Evolutionary conservation across 2,329 filamentous ascomycete species (phyloP).

Genomic region (Fusarium nurragi): DNA sequence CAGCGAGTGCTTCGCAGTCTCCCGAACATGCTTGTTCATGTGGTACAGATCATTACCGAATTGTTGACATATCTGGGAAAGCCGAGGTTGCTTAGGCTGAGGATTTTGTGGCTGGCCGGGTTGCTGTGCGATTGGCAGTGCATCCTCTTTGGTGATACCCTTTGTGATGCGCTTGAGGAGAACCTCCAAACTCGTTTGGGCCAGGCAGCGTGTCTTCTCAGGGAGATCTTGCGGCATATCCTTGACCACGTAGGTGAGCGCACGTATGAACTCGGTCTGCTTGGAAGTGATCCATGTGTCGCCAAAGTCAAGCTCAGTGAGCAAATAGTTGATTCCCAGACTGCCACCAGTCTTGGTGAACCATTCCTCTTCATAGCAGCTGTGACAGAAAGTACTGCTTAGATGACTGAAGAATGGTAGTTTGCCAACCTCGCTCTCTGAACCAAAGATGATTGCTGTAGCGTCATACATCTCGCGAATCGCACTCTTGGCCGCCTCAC

Average conservation of each 20-base stretch:
- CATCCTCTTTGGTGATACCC: slow-evolving; percentile 80
- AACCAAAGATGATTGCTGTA: slow-evolving; percentile 81
- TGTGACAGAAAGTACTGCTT: slow-evolving; percentile 86
- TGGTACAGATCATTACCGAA: slow-evolving; percentile 91
- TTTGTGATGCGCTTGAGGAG: slow-evolving; percentile 83
- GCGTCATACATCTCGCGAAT: slow-evolving; percentile 82
- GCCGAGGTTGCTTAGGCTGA: slow-evolving; percentile 63
- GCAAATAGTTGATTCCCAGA: slow-evolving; percentile 86
- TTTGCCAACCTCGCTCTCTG: slow-evolving; percentile 73
- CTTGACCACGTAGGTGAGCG: slow-evolving; percentile 97
- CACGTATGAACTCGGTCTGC: slow-evolving; percentile 87
- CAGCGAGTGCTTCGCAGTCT: slow-evolving; percentile 83
- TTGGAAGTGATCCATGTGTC: slow-evolving; percentile 83
- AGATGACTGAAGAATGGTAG: slow-evolving; percentile 88
- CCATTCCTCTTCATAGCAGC: slow-evolving; percentile 98
- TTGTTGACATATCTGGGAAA: slow-evolving; percentile 82
- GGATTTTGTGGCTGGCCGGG: slow-evolving; percentile 52
- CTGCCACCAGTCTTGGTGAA: slow-evolving; percentile 96
- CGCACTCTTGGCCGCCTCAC: slow-evolving; percentile 82
- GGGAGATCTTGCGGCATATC: slow-evolving; percentile 96
- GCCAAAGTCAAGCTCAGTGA: slow-evolving; percentile 85
- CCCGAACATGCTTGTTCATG: slow-evolving; percentile 94
- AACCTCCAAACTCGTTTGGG: slow-evolving; percentile 83
- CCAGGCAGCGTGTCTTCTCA: slow-evolving; percentile 84
- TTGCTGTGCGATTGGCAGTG: slow-evolving; percentile 50